A percentile compares a stretch with the other conserved stretches of the same genome.
phyloP scores from a whole-genome alignment of 2,329 filamentous ascomycete species.

The Xylogone sp. region DNA sequence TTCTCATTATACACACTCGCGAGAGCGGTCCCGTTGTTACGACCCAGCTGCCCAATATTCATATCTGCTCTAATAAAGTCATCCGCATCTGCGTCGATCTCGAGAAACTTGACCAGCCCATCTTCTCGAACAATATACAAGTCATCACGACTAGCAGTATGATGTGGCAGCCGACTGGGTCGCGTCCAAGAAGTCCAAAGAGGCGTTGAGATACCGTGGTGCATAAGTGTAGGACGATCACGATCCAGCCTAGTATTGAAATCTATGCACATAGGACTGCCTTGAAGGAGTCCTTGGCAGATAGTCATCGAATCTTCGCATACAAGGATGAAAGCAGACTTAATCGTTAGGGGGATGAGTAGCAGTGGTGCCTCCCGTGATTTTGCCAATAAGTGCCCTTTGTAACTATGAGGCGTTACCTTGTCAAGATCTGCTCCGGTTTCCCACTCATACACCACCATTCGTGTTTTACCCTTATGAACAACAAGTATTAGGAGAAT shows the following conservation, averaged over 20 bases:
- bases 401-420: conserved; percentile 43
- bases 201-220: conserved; percentile 46
- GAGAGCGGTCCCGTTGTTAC: conserved; percentile 78
- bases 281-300: conserved; percentile 50
- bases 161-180: conserved; percentile 61
- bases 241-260: conserved; percentile 38
- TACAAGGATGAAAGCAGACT: conserved; percentile 68
- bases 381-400: conserved; percentile 46
- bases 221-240: conserved; percentile 38
- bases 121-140: conserved; percentile 89
- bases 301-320: conserved; percentile 56
- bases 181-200: conserved; percentile 85
- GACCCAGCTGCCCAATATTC: conserved; percentile 62
- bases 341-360: conserved; percentile 67
- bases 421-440: conserved; percentile 42
- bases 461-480: conserved; percentile 43
- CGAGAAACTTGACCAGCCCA: conserved; percentile 70
- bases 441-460: conserved; percentile 61
- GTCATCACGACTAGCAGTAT: conserved; percentile 64
- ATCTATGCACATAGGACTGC: conserved; percentile 43
- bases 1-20: conserved; percentile 50
- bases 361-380: conserved; percentile 60
- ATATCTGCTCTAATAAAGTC: conserved; percentile 51
- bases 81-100: conserved; percentile 53
- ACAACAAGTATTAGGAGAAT: conserved; percentile 68